Conservation (phyloP, 2,329 filamentous ascomycete genomes). For the Coniosporium tulheliwenetii region DNA sequence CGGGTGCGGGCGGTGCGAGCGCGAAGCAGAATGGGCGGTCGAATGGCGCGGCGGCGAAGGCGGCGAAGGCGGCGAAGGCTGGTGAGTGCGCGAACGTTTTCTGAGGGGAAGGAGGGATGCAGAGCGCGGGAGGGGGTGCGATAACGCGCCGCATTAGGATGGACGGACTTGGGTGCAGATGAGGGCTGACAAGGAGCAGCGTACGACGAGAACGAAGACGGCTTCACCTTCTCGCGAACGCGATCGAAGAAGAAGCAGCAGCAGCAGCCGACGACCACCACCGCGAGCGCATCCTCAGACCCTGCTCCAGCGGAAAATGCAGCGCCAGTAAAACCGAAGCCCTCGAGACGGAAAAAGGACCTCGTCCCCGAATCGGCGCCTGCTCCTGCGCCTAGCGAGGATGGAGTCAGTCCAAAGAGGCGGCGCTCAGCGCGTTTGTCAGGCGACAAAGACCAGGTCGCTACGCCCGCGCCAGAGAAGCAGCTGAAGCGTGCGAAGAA, state of each 20-base stretch:
- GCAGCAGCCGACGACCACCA: constrained; percentile 14
- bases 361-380: constrained; percentile 1
- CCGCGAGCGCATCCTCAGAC: constrained; percentile 2
- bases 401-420: constrained; percentile 14
- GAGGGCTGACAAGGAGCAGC: constrained; percentile 9
- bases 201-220: constrained; percentile 31
- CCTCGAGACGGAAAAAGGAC: constrained; percentile 14
- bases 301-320: constrained; percentile 6
- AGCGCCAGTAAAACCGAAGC: constrained; percentile 12
- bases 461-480: constrained; percentile 12
- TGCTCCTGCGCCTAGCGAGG: constrained; percentile 16
- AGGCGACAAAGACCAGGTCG: constrained; percentile 19
- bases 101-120: constrained; percentile 2
- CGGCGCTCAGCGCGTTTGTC: constrained; percentile 31
- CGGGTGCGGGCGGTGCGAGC: constrained; percentile 16
- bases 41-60: constrained; percentile 18
- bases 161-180: not conserved
- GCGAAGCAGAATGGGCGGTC: constrained; percentile 16
- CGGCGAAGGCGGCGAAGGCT: constrained; percentile 19
- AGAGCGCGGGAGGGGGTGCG: constrained; percentile 1
- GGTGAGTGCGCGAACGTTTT: constrained; percentile 10
- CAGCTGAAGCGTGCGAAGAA: constrained; percentile 11
- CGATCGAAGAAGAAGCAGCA: constrained; percentile 15
- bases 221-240: constrained; percentile 30
- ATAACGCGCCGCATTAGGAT: constrained; percentile 4